Base-by-base conservation (phyloP, 2,329 filamentous ascomycete genomes). In the Leptodontidium sp. region DNA sequence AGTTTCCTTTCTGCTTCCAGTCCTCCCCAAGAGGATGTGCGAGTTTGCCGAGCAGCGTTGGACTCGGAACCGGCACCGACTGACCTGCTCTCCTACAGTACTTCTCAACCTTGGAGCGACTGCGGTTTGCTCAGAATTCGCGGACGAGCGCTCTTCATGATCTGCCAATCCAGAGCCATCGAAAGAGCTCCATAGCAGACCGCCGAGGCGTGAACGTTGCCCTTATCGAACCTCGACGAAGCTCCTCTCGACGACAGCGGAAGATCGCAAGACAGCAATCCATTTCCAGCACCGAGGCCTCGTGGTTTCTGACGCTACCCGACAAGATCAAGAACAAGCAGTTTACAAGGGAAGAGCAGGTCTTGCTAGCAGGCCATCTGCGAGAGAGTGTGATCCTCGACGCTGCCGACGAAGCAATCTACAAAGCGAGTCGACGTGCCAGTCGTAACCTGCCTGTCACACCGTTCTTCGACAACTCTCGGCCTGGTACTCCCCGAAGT, bases 341-440 rank as follows among this genome's bases (percentile, higher is more conserved):
- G 70, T 91, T 94, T 78, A 90, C 90, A 29, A 84, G 83, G 61
- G 90, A 94, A 79, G 92, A 96, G 80, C 91, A 91, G 74, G 81
- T 86, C 53, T 79, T 89, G 68, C 82, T 91, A 66, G 86, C 86
- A 50, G 83, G 83, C 66, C 84, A 85, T 64, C 81, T 81, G 43
- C 83, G 84, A 63, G 82, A 86, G 72, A 84, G 81, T 70, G 77
- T 86, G 64, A 85, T 88, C 61, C 79, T 87, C 58, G 86, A 89
- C 81, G 83, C 85, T 61, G 84, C 87, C 26, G 87, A 90, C 80
- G 84, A 88, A 78, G 85, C 85, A 47, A 77, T 88, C 50, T 86
- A 85, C 77, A 84, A 82, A 75, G 79, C 85, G 58, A 80, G 79
- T 70, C 78, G 80, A 50, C 79, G 80, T 71, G 77, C 76, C 70